A percentile compares a stretch with the other conserved stretches of the same genome.
Conservation (phyloP, 805 yeast genomes). For the Yarrowia sp. region DNA sequence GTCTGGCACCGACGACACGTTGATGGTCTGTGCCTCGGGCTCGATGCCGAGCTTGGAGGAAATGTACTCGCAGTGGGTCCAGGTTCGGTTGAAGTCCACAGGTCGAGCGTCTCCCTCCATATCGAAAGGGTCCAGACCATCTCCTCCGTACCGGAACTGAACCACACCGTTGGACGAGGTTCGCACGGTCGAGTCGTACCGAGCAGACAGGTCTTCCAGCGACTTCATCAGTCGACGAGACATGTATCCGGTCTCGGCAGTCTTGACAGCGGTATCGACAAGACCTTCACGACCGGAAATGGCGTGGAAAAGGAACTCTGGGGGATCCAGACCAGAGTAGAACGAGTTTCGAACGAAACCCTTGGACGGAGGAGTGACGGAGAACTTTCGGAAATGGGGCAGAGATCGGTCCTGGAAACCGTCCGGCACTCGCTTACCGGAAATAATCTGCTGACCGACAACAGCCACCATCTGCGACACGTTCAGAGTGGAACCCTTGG, state of each 20-base stretch:
- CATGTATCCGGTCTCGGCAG: slow-evolving; percentile 99
- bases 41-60: slow-evolving; percentile 18
- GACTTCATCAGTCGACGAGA: slow-evolving; percentile 98
- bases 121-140: slow-evolving; percentile 95
- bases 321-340: slow-evolving; percentile 90
- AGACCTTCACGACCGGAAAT: slow-evolving; percentile 99
- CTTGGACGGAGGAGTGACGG: slow-evolving; percentile 95
- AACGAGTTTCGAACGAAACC: slow-evolving; percentile 97
- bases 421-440: slow-evolving; percentile 98
- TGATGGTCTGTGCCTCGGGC: neutral
- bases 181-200: slow-evolving; percentile 90
- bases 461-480: slow-evolving; percentile 99
- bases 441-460: slow-evolving; percentile 97
- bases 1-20: slow-evolving; percentile 52
- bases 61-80: slow-evolving; percentile 85
- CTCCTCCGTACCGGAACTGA: slow-evolving; percentile 97
- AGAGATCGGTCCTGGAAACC: slow-evolving; percentile 99
- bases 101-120: slow-evolving; percentile 99
- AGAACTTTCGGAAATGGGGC: slow-evolving; percentile 94
- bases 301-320: slow-evolving; percentile 96
- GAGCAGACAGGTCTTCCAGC: slow-evolving; percentile 88
- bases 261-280: slow-evolving; percentile 98
- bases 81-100: slow-evolving; percentile 86
- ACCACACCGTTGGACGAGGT: slow-evolving; percentile 95
- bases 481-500: slow-evolving; percentile 95